These are phyloP conservation scores for Cercospora nicotianae DNA, from an alignment of 2,329 filamentous ascomycete species.

Conservation along the genomic window DNA sequence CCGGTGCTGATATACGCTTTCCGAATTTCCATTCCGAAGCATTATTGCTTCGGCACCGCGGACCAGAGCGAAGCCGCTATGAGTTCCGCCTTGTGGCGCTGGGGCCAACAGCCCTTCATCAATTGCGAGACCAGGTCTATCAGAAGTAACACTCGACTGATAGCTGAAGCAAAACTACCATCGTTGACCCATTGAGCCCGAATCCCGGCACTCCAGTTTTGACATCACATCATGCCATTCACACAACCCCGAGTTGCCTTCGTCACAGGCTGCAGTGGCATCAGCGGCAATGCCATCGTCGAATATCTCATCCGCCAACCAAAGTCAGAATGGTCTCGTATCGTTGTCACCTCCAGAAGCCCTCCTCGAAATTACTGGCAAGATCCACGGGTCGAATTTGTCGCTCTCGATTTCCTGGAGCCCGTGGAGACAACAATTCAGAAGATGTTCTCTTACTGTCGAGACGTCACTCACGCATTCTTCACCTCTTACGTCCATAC, in stretches of 20 bases:
- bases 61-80: not conserved
- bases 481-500: not conserved
- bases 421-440: not conserved
- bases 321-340: not conserved
- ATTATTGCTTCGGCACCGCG: not conserved
- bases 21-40: not conserved
- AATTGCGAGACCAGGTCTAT: not conserved
- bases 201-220: not conserved
- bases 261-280: not conserved
- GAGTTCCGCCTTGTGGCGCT: not conserved
- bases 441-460: not conserved
- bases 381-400: not conserved
- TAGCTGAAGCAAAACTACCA: not conserved
- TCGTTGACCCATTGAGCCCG: not conserved
- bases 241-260: not conserved
- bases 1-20: not conserved
- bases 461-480: not conserved
- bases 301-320: not conserved
- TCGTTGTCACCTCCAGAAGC: not conserved
- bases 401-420: not conserved
- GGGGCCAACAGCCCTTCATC: not conserved
- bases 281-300: not conserved
- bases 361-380: not conserved
- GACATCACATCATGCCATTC: not conserved
- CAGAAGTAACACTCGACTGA: not conserved